Evolutionary conservation across 805 yeast species (phyloP), one percentile per base, ranked within the genome.

Genomic region (Candida berthetii): DNA sequence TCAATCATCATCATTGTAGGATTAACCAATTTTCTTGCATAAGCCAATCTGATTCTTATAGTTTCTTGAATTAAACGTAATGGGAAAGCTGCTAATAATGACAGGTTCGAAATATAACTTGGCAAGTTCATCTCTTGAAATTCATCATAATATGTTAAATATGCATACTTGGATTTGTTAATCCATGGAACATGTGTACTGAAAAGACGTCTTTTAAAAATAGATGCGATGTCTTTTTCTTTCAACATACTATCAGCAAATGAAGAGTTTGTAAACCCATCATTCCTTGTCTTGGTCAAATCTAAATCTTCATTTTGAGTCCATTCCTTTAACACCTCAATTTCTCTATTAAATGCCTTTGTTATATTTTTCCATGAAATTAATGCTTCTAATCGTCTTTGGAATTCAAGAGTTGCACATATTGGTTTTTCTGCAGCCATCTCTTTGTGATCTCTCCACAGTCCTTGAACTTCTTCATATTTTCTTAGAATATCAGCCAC

Each of bases 1-100:
- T 93, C 99, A 50, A 93, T 86, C 82, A 88, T 86, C 89, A 88
- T 85, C 80, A 90, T 78, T 0, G 97, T 89, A 2, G 96, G 96
- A 52, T 83, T 85, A 40, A 74, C 78, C 37, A 91, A 64, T 54
- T 83, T 84, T 58, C 76, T 71, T 2, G 97, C 96, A 57, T 86
- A 89, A 2, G 72, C 67, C 36, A 91, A 66, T 49, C 97, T 73
- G 34, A 85, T 75, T 29, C 74, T 72, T 35, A 90, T 82, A 39
- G 87, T 75, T 52, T 87, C 96, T 53, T 82, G 83, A 52, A 89
- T 81, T 36, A 93, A 66, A 46, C 77, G 78, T 52, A 87, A 71
- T 0, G 98, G 97, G 47, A 93, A 85, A 41, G 75, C 68, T 31
- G 88, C 74, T 14, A 91, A 58, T 17, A 77, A 74, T 42, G 82